Percentiles rank a stretch among this genome's conserved stretches.
These are phyloP conservation scores for Lactarius tabidus DNA, from an alignment of 768 basidiomycete species.

Conservation along the genomic window DNA sequence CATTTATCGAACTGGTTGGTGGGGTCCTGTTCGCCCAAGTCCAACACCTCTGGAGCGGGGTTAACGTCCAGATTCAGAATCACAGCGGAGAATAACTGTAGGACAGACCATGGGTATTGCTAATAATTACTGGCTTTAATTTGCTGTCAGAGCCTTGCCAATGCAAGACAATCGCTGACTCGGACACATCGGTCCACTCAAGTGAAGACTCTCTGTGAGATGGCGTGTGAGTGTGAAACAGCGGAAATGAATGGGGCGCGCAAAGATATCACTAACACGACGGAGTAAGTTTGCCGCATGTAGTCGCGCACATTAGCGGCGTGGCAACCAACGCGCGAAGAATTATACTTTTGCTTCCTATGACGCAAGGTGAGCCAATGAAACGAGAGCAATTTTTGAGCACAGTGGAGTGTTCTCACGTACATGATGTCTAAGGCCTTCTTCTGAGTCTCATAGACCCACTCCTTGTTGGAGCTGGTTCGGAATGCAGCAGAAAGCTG, in stretches of 20 bases:
- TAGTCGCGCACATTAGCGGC: not conserved
- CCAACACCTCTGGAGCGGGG: not conserved
- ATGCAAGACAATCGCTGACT: slow-evolving; percentile 9
- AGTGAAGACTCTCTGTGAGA: not conserved
- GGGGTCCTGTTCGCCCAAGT: not conserved
- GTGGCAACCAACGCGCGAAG: not conserved
- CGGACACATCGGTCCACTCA: not conserved
- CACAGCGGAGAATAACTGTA: not conserved
- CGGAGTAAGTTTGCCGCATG: not conserved
- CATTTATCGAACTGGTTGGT: not conserved
- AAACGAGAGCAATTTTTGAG: not conserved
- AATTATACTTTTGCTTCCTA: slow-evolving; percentile 1
- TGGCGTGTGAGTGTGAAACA: not conserved
- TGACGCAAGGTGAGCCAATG: not conserved
- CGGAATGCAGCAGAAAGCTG: not conserved
- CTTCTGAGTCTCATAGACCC: not conserved
- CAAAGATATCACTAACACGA: not conserved
- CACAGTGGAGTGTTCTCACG: not conserved
- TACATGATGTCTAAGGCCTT: not conserved
- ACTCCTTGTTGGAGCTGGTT: not conserved
- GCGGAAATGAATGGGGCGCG: not conserved
- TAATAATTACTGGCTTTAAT: slow-evolving; percentile 9
- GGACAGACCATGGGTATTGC: slow-evolving; percentile 9
- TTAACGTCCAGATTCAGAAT: not conserved
- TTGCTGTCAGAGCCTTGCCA: slow-evolving; percentile 9